Evolutionary conservation across 1,139 yeast genomes (phyloP).

Genomic region (Trichomonascaceae sp.): DNA sequence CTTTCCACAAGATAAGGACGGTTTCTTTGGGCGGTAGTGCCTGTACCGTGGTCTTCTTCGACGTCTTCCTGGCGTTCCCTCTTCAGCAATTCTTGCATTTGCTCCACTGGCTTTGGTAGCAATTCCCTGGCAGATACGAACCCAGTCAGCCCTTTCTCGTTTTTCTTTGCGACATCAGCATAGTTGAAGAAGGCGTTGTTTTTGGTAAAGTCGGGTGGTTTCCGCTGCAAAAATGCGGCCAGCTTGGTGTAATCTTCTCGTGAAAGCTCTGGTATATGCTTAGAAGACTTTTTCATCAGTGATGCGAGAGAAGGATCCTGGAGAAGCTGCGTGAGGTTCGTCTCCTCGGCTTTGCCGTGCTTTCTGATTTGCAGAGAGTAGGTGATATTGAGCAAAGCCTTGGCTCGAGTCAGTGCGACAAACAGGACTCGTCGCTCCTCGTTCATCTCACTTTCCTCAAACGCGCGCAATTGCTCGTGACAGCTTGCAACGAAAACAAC

Average conservation of each 20-base stretch:
- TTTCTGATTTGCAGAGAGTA: conserved; percentile 5
- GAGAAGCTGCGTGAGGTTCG: background rate
- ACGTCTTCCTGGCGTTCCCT: too few relatives aligned
- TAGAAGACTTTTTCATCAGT: background rate
- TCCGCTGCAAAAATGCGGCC: background rate
- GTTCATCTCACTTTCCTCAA: conserved; percentile 29
- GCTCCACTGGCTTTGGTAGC: too few relatives aligned
- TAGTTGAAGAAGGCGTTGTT: too few relatives aligned
- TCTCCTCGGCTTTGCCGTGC: background rate
- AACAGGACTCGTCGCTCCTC: conserved; percentile 80
- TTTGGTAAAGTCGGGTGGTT: conserved; percentile 4
- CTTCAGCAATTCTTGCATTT: too few relatives aligned
- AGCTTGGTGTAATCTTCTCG: background rate
- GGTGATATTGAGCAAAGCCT: conserved; percentile 30
- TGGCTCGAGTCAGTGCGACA: conserved; percentile 82
- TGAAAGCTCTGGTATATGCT: background rate
- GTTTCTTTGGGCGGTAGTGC: too few relatives aligned
- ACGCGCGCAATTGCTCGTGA: conserved; percentile 1
- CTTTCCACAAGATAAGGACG: too few relatives aligned
- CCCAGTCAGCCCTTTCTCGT: too few relatives aligned
- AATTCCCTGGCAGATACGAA: too few relatives aligned
- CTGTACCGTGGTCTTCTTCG: too few relatives aligned
- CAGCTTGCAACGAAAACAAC: conserved; percentile 42
- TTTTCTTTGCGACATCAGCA: too few relatives aligned
- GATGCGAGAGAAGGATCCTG: background rate